Base-by-base conservation (phyloP, 306 rosid genomes). In the Geum urbanum region DNA sequence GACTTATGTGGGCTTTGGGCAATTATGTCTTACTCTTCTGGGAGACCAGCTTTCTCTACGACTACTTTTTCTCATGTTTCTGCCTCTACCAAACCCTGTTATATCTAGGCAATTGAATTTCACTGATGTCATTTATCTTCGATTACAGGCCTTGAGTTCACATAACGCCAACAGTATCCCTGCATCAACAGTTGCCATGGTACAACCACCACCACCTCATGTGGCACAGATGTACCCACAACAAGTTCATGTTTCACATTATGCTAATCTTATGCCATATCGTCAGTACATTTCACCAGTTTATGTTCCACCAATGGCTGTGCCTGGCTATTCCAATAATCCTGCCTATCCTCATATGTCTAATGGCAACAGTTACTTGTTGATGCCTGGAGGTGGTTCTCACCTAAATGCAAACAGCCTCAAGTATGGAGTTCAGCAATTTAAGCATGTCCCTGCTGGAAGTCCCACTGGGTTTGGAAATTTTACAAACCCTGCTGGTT, bases 141-240 rank as follows among this genome's bases (percentile, higher is more conserved):
- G 69, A 66, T 20, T 79, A 73, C 83, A 95, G 99, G 85, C 78
- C 49, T 72, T 94, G 79, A 84, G 74, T 70, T 80, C 86, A 1
- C 95, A 86, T 77, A 79, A 69, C 49, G 67, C 85, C 41, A 87
- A 86, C 70, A 80, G 67, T 66, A 74, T 84, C 71, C 83, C 96
- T 45, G 74, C 91, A 27, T 91, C 97, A 24, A 80, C 99, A 62
- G 77, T 87, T 70, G 35, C 95, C 56, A 80, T 89, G 96, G 72
- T 91, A 53, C 99, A 95, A 69, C 98, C 90, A 67, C 96, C 85
- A 15, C 87, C 80, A 64, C 87, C 88, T 20, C 84, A 84, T 12
- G 92, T 91, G 73, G 89, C 96, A 7, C 99, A 91, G 83, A 87
- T 95, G 95, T 95, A 95, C 80, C 99, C 99, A 0, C 97, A 89